Percentiles rank a stretch among this genome's conserved stretches.
phyloP scores from a whole-genome alignment of 768 basidiomycete species.

The Trametes punicea region DNA sequence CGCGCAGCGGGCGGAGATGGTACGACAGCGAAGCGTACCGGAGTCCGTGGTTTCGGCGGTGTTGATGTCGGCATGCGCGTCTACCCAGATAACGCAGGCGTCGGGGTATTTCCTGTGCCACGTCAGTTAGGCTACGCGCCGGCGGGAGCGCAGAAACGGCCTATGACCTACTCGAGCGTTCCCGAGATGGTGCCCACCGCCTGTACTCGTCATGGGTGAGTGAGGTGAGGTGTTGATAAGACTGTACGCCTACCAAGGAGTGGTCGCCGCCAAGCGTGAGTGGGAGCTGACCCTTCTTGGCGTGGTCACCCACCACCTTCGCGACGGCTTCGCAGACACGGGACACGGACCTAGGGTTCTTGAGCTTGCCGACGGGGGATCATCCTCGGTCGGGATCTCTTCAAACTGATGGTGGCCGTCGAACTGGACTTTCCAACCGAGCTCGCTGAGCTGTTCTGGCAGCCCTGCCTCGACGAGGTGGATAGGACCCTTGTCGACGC shows the following conservation, averaged over 20 bases:
- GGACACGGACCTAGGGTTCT: slow-evolving; percentile 87
- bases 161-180: slow-evolving; percentile 59
- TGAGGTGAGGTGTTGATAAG: background rate
- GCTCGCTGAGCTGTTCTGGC: slow-evolving; percentile 62
- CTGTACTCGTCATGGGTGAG: slow-evolving; percentile 29
- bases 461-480: slow-evolving; percentile 87
- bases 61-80: slow-evolving; percentile 98
- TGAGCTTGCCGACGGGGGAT: slow-evolving; percentile 88
- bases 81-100: slow-evolving; percentile 91
- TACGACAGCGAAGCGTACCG: slow-evolving; percentile 38
- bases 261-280: slow-evolving; percentile 96
- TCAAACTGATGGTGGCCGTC: slow-evolving; percentile 90
- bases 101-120: slow-evolving; percentile 61
- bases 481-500: slow-evolving; percentile 87
- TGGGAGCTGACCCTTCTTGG: slow-evolving; percentile 75
- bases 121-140: background rate
- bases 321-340: slow-evolving; percentile 78
- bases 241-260: slow-evolving; percentile 62
- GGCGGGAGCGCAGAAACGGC: background rate
- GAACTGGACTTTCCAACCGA: slow-evolving; percentile 90
- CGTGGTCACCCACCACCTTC: slow-evolving; percentile 70
- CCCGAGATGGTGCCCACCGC: slow-evolving; percentile 96
- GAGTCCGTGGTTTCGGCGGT: slow-evolving; percentile 78
- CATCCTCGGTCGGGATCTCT: slow-evolving; percentile 56
- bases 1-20: background rate